A percentile compares a stretch with the other conserved stretches of the same genome.
Conservation (phyloP, 2,329 filamentous ascomycete species). For the Pestalotiopsis sp. region DNA sequence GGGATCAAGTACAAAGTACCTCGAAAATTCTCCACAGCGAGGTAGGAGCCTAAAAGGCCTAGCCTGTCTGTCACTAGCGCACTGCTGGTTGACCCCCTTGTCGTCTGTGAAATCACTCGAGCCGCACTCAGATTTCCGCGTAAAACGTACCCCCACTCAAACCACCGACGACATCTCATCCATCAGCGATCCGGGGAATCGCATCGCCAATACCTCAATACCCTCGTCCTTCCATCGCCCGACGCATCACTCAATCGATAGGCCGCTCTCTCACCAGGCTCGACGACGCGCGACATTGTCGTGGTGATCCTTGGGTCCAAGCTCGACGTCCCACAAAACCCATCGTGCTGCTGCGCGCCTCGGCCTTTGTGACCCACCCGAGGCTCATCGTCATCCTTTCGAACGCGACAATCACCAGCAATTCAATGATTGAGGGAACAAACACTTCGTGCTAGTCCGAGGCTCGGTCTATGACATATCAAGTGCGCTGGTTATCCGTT, state of each 20-base stretch:
- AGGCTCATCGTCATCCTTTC: not conserved
- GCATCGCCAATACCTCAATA: not conserved
- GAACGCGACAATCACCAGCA: not conserved
- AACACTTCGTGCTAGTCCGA: not conserved
- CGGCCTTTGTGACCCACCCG: constrained; percentile 1
- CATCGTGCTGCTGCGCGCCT: not conserved
- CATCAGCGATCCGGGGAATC: not conserved
- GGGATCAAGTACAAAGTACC: no score
- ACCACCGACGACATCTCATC: not conserved
- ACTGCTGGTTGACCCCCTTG: not conserved
- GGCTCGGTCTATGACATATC: not conserved
- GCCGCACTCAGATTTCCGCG: constrained; percentile 6
- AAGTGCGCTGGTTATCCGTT: not conserved
- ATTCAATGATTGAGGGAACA: not conserved
- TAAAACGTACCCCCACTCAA: not conserved
- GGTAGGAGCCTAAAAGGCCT: not conserved
- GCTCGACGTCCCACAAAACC: not conserved
- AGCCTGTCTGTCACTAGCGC: no score
- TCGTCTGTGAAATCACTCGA: constrained; percentile 7
- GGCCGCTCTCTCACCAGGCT: not conserved
- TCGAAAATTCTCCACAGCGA: not conserved
- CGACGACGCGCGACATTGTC: not conserved
- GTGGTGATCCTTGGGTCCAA: not conserved
- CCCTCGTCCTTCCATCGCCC: not conserved
- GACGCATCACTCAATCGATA: not conserved